These are phyloP conservation scores for Rosa hybrid DNA, from an alignment of 331 rosid species.

Conservation along the genomic window DNA sequence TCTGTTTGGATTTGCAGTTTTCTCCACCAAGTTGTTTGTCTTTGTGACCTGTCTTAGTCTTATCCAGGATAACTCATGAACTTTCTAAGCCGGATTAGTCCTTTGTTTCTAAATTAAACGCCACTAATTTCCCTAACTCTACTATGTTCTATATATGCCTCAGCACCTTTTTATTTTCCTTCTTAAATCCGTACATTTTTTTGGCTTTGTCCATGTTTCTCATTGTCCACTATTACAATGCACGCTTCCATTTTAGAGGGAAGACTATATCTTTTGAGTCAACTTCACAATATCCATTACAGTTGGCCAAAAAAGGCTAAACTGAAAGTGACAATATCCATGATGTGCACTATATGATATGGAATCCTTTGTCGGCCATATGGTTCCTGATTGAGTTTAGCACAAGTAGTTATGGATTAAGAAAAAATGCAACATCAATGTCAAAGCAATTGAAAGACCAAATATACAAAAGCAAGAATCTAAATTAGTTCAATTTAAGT, in stretches of 20 bases:
- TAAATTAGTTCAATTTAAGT: background rate
- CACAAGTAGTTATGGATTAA: background rate
- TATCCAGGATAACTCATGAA: background rate
- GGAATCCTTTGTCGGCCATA: constrained; percentile 13
- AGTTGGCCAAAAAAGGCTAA: background rate
- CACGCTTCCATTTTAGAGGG: background rate
- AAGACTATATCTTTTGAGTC: constrained; percentile 1
- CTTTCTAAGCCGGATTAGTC: background rate
- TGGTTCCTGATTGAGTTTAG: background rate
- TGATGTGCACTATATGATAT: background rate
- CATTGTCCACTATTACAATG: background rate
- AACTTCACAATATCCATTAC: background rate
- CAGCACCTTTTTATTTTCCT: background rate
- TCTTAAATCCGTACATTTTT: background rate
- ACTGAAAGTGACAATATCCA: background rate
- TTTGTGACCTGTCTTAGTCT: background rate
- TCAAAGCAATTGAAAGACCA: constrained; percentile 3
- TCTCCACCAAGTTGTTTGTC: background rate
- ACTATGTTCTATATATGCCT: background rate
- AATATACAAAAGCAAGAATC: background rate
- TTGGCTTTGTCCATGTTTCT: background rate
- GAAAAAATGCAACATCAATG: constrained; percentile 10
- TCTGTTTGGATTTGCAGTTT: constrained; percentile 8
- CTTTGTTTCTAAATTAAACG: background rate
- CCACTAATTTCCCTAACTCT: background rate